Percentiles rank a stretch among this genome's conserved stretches.
These are phyloP conservation scores for Vanilla planifolia DNA, from an alignment of 106 monocot species.

Conservation along the genomic window DNA sequence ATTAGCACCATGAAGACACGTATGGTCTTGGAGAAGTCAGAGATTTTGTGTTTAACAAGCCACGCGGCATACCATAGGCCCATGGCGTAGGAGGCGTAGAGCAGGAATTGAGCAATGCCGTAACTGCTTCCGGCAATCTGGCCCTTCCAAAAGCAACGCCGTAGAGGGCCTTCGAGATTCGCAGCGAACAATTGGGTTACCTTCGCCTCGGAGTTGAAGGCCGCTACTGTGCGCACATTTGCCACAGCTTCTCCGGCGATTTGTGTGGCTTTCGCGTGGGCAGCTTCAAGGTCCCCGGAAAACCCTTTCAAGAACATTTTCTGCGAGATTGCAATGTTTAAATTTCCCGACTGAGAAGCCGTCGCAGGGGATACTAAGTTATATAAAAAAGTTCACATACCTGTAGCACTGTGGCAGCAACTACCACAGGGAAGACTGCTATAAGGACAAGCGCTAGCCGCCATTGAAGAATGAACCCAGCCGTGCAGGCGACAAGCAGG, in stretches of 20 bases:
- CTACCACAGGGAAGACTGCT: constrained; percentile 84
- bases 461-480: constrained; percentile 92
- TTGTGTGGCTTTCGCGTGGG: constrained; percentile 84
- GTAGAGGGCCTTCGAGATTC: constrained; percentile 62
- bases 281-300: constrained; percentile 79
- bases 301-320: constrained; percentile 99
- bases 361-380: background rate
- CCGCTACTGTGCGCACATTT: constrained; percentile 86
- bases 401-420: constrained; percentile 88
- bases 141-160: constrained; percentile 99
- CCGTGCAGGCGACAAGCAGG: constrained; percentile 87
- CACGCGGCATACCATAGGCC: constrained; percentile 95
- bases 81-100: constrained; percentile 84
- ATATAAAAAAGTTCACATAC: constrained; percentile 13
- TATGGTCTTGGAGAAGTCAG: constrained; percentile 96
- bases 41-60: constrained; percentile 86
- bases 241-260: constrained; percentile 92
- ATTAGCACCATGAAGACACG: constrained; percentile 99
- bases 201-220: constrained; percentile 87
- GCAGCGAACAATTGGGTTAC: constrained; percentile 58
- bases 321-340: too few relatives aligned
- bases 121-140: constrained; percentile 94
- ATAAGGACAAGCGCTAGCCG: constrained; percentile 83
- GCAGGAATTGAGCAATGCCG: constrained; percentile 85
- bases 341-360: too few relatives aligned